Evolutionary conservation across 1,139 yeast species (phyloP).

Genomic region (Diutina neorugosa): DNA sequence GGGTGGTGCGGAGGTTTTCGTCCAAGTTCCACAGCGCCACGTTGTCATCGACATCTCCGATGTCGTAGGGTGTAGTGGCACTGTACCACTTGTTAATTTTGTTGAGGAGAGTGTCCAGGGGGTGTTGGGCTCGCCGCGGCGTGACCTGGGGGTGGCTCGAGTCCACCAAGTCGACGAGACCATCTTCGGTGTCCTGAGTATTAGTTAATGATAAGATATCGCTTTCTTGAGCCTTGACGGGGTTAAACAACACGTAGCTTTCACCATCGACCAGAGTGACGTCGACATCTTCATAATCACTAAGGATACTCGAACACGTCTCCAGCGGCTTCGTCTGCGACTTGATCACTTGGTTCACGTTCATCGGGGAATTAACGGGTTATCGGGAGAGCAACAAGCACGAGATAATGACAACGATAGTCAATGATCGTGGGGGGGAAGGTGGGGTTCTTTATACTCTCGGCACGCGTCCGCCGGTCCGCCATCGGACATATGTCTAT

Average conservation of each 20-base stretch:
- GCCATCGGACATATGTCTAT: not conserved
- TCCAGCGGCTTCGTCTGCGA: not conserved
- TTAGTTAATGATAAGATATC: slow-evolving; percentile 24
- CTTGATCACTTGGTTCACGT: not conserved
- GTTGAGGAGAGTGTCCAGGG: slow-evolving; percentile 5
- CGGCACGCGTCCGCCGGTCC: not conserved
- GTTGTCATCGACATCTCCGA: slow-evolving; percentile 22
- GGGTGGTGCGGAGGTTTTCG: slow-evolving; percentile 14
- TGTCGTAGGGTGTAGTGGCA: slow-evolving; percentile 7
- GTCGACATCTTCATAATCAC: slow-evolving; percentile 2
- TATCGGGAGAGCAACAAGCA: not conserved
- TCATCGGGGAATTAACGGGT: not conserved
- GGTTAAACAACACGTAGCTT: slow-evolving; percentile 24
- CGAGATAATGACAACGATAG: not conserved
- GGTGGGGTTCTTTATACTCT: not conserved
- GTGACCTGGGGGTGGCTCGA: slow-evolving; percentile 4
- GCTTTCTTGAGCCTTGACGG: slow-evolving; percentile 14
- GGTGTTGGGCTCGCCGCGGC: not conserved
- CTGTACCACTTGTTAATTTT: slow-evolving; percentile 13
- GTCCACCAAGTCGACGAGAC: slow-evolving; percentile 4
- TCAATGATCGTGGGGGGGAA: not conserved
- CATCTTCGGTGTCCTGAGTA: slow-evolving; percentile 18
- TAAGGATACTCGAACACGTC: not conserved
- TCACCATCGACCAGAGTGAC: slow-evolving; percentile 1
- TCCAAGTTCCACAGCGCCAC: slow-evolving; percentile 36